Evolutionary conservation across 164 flowering plant species (phyloP).

Genomic region (Liquidambar formosana): DNA sequence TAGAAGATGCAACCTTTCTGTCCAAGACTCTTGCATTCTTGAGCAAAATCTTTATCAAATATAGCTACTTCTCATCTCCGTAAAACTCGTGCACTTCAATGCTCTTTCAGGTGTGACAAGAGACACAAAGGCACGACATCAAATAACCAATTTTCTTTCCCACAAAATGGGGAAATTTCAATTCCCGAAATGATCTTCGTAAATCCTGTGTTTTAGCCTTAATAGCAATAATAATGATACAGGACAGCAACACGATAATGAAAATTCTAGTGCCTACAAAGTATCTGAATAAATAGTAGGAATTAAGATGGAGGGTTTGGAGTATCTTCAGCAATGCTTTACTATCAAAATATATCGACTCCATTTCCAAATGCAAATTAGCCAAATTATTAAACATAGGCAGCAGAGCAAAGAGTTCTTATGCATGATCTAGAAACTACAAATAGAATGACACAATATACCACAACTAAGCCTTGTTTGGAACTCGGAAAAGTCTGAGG

Average conservation of each 20-base stretch:
- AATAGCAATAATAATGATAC: not conserved
- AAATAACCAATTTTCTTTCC: not conserved
- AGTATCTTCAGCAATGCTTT: not conserved
- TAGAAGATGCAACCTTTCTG: not conserved
- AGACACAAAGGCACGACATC: slow-evolving; percentile 1
- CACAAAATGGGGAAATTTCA: not conserved
- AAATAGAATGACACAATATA: not conserved
- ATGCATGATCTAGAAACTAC: too few relatives aligned
- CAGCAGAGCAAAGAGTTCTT: not conserved
- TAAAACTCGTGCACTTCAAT: not conserved
- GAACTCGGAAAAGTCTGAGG: too few relatives aligned
- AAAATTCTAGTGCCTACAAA: too few relatives aligned
- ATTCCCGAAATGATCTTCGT: not conserved
- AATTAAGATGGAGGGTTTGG: not conserved
- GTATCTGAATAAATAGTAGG: not conserved
- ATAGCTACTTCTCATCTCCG: not conserved
- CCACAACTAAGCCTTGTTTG: too few relatives aligned
- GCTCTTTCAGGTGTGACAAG: not conserved
- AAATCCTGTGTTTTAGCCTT: not conserved
- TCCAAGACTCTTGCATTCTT: not conserved
- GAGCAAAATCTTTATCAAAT: not conserved
- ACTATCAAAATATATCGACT: not conserved
- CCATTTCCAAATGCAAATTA: not conserved
- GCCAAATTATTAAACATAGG: not conserved
- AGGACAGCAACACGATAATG: too few relatives aligned